phyloP scores from a whole-genome alignment of 169 alveolate species.

The Blepharisma undulans region DNA sequence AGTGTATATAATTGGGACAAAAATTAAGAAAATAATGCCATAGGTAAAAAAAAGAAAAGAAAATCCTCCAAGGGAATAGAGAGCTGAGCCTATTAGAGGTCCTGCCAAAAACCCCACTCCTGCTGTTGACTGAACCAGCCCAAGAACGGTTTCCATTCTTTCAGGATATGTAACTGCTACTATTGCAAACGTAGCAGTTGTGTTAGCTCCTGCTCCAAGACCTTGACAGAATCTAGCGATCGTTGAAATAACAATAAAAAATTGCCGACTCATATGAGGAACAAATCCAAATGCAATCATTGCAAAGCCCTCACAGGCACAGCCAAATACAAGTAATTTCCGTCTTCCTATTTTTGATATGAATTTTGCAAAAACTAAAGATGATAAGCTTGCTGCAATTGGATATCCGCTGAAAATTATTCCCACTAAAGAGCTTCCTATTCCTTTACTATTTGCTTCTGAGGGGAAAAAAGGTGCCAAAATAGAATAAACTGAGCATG shows the following conservation, averaged over 20 bases:
- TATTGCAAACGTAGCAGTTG: constrained; percentile 3
- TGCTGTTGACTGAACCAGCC: background rate
- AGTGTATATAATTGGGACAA: background rate
- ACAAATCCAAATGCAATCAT: constrained; percentile 3
- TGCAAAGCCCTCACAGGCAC: background rate
- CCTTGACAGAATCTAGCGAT: background rate
- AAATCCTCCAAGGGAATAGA: constrained; percentile 1
- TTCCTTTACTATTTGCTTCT: constrained; percentile 2
- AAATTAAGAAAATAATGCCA: constrained; percentile 3
- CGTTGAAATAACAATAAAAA: background rate
- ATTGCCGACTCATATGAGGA: background rate
- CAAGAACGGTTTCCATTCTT: background rate
- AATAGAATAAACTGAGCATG: constrained; percentile 11
- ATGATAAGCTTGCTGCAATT: constrained; percentile 12
- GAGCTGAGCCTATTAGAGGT: constrained; percentile 16
- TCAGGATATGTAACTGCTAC: background rate
- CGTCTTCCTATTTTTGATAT: background rate
- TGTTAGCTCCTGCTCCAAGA: constrained; percentile 29
- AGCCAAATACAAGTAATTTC: background rate
- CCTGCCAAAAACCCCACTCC: constrained; percentile 33
- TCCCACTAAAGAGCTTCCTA: background rate
- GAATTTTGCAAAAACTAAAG: background rate
- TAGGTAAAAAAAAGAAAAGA: background rate
- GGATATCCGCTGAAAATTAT: constrained; percentile 31
- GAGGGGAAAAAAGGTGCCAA: constrained; percentile 35